Base-by-base conservation (phyloP, 208 protist genomes). In the Crithidia bombi region DNA sequence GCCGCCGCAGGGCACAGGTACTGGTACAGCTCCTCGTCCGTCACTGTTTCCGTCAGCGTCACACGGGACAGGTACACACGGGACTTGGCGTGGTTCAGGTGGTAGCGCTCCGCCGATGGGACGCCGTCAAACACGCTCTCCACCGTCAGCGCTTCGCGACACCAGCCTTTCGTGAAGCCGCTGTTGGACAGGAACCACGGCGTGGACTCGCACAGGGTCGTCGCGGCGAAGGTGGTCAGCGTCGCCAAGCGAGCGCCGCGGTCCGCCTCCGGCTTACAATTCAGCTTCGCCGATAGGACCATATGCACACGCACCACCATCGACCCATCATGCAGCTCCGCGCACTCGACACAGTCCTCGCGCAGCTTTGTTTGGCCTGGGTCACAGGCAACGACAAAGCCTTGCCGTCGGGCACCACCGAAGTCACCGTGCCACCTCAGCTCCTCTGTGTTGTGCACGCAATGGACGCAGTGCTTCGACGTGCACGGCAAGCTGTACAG, bases 121-220 rank as follows among this genome's bases (percentile, higher is more conserved):
- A 54, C 47, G 15, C 7, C 14, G 28, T 56, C 51, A 38, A 56
- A 56, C 14, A 56, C 51, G 51, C 51, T 38, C 51, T 56, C 25
- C 28, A 56, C 51, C 51, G 51, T 56, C 30, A 56, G 30, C 30
- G 25, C 51, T 9, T 23, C 28, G 14, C 28, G 25, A 6, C 5
- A 10, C 7, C 2, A 15, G 51, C 51, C 51, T 14, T 38, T 2
- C 51, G 33, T 33, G 28, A 56, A 38, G 30, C 51, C 30, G 15
- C 25, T 6, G 28, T 56, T 30, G 30, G 38, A 56, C 30, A 56
- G 14, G 51, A 39, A 56, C 30, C 15, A 38, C 11, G 51, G 14
- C 28, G 30, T n/a, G 5, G 51, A 56, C 51, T 38, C 30, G 28
- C 12, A 39, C 28, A 56, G 21, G 17, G 15, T 38, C 17, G 17